Conservation (phyloP, 495 filamentous ascomycete genomes). For the Cercophora newfieldiana region DNA sequence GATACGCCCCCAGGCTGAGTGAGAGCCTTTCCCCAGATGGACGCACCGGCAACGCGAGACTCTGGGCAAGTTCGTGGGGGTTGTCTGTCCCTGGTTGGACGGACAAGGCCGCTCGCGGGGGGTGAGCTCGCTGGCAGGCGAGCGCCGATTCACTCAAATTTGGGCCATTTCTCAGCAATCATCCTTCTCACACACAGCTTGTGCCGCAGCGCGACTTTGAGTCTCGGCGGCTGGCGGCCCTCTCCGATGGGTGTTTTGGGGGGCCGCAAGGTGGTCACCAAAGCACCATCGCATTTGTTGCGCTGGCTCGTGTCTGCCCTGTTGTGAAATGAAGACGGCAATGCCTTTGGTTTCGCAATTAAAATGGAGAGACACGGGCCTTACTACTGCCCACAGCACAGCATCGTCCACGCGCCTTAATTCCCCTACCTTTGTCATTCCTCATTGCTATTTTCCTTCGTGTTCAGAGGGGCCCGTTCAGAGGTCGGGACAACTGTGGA, state of each 20-base stretch:
- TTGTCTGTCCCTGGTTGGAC: background rate
- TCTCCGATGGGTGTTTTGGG: slow-evolving; percentile 1
- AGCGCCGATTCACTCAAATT: slow-evolving; percentile 13
- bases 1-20: background rate
- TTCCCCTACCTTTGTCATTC: no score
- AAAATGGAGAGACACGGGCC: background rate
- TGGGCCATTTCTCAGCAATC: background rate
- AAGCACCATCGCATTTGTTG: background rate
- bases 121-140: slow-evolving; percentile 1
- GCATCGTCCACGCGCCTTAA: background rate
- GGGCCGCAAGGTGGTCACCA: no score
- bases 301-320: background rate
- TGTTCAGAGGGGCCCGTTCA: no score
- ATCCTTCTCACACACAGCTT: background rate
- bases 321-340: background rate
- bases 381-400: background rate
- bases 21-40: background rate
- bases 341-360: background rate
- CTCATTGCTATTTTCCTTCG: background rate
- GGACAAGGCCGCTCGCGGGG: background rate
- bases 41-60: slow-evolving; percentile 6
- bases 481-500: background rate
- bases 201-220: background rate
- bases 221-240: slow-evolving; percentile 3
- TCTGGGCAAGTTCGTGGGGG: background rate